phyloP scores from a whole-genome alignment of 306 rosid genomes.

The Rosa lucieae region DNA sequence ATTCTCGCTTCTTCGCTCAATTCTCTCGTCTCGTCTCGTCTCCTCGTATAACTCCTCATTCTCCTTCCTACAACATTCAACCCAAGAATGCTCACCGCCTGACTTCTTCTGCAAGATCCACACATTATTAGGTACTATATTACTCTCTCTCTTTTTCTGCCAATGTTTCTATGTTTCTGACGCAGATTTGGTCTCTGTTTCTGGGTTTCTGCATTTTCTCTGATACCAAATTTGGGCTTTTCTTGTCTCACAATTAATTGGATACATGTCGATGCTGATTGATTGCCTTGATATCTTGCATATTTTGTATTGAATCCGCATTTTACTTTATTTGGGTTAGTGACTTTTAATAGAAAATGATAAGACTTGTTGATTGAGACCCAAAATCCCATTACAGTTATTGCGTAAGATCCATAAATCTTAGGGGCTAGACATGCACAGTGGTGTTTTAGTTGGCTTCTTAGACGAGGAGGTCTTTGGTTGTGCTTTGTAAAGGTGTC shows the following conservation, averaged over 20 bases:
- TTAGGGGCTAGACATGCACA: not conserved
- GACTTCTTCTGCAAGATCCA: not conserved
- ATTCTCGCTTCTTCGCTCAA: constrained; percentile 20
- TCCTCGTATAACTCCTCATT: not conserved
- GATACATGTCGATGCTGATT: not conserved
- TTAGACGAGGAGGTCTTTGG: not conserved
- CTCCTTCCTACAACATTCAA: not conserved
- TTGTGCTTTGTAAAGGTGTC: not conserved
- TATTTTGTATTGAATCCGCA: not conserved
- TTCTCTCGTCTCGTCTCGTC: not conserved
- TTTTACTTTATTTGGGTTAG: not conserved
- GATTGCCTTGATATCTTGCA: not conserved
- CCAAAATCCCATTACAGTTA: not conserved
- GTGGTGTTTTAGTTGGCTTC: not conserved
- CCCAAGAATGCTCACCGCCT: not conserved
- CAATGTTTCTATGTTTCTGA: not conserved
- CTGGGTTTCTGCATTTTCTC: constrained; percentile 1
- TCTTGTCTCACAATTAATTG: not conserved
- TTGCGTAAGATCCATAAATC: not conserved
- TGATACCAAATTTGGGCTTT: not conserved
- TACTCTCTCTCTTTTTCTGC: not conserved
- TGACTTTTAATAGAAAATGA: not conserved
- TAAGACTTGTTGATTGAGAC: not conserved
- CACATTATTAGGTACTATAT: not conserved
- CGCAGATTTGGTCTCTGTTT: not conserved